Evolutionary conservation across 177 flowering plant species (phyloP).

Genomic region (Tripterygium wilfordii): DNA sequence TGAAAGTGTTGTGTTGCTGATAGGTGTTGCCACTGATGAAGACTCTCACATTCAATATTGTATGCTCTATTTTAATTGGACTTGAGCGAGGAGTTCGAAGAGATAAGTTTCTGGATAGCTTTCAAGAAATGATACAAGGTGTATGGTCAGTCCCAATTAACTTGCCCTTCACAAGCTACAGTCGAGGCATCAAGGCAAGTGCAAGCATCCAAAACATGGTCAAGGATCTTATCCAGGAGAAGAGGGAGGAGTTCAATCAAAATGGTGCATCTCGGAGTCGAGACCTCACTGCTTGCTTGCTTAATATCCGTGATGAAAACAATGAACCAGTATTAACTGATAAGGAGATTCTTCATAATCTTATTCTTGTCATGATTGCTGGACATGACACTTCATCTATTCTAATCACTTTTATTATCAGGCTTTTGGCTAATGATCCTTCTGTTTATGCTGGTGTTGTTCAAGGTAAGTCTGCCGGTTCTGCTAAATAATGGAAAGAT

Average conservation of each 20-base stretch:
- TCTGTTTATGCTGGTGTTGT: conserved; percentile 37
- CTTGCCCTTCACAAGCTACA: conserved; percentile 59
- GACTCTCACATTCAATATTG: conserved; percentile 57
- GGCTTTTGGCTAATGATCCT: conserved; percentile 41
- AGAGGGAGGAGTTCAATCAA: conserved; percentile 25
- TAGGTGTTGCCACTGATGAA: conserved; percentile 63
- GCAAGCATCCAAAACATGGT: conserved; percentile 23
- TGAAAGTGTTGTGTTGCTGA: not conserved
- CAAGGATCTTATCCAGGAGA: conserved; percentile 34
- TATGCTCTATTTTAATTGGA: conserved; percentile 49
- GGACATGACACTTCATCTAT: conserved; percentile 64
- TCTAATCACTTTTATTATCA: conserved; percentile 49
- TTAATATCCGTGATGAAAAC: conserved; percentile 27
- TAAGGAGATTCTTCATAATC: conserved; percentile 53
- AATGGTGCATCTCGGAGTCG: conserved; percentile 27
- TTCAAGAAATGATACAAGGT: conserved; percentile 42
- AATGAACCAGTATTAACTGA: conserved; percentile 25
- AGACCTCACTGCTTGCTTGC: conserved; percentile 56
- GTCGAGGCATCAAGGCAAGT: conserved; percentile 44
- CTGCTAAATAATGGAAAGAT: no score
- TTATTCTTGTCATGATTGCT: conserved; percentile 48
- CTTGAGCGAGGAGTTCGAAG: conserved; percentile 37
- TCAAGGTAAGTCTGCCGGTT: conserved; percentile 48
- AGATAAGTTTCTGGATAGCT: conserved; percentile 21
- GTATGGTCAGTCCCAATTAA: conserved; percentile 61